A percentile compares a stretch with the other conserved stretches of the same genome.
These are phyloP conservation scores for Amphicarpaea edgeworthii DNA, from an alignment of 306 rosid genomes.

Conservation along the genomic window DNA sequence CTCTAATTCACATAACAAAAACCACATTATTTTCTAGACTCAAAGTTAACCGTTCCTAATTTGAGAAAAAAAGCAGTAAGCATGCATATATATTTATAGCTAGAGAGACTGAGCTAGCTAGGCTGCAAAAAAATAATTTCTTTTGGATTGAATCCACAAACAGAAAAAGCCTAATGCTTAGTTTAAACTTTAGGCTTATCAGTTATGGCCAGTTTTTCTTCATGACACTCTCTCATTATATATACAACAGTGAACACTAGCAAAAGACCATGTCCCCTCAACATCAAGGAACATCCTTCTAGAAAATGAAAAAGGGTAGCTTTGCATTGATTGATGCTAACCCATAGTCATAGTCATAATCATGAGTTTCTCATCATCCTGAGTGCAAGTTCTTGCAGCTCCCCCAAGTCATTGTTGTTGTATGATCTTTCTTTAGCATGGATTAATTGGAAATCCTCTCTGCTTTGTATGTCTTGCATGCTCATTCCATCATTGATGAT, in stretches of 20 bases:
- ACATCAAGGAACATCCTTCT: slow-evolving; percentile 37
- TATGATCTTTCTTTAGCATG: slow-evolving; percentile 58
- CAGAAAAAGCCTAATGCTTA: slow-evolving; percentile 48
- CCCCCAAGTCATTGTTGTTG: slow-evolving; percentile 68
- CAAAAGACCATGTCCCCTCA: slow-evolving; percentile 34
- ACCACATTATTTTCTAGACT: slow-evolving; percentile 46
- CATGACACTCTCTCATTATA: slow-evolving; percentile 52
- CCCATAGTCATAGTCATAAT: slow-evolving; percentile 29
- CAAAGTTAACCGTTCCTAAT: slow-evolving; percentile 26
- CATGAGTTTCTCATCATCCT: slow-evolving; percentile 96
- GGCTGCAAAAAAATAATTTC: slow-evolving; percentile 37
- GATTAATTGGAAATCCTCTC: slow-evolving; percentile 57
- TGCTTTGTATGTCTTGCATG: slow-evolving; percentile 67
- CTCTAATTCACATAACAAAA: slow-evolving; percentile 42
- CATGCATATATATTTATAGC: background rate
- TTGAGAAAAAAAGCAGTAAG: slow-evolving; percentile 21
- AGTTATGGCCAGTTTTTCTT: slow-evolving; percentile 40
- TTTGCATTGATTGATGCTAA: slow-evolving; percentile 28
- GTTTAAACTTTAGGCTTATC: slow-evolving; percentile 50
- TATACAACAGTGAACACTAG: slow-evolving; percentile 53
- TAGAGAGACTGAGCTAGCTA: slow-evolving; percentile 5
- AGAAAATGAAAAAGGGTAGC: slow-evolving; percentile 39
- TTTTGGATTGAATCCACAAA: slow-evolving; percentile 52
- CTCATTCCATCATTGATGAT: slow-evolving; percentile 56
- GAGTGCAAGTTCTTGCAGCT: slow-evolving; percentile 88